Base-by-base conservation (phyloP, 148 eudicot species). In the Camellia sinensis region DNA sequence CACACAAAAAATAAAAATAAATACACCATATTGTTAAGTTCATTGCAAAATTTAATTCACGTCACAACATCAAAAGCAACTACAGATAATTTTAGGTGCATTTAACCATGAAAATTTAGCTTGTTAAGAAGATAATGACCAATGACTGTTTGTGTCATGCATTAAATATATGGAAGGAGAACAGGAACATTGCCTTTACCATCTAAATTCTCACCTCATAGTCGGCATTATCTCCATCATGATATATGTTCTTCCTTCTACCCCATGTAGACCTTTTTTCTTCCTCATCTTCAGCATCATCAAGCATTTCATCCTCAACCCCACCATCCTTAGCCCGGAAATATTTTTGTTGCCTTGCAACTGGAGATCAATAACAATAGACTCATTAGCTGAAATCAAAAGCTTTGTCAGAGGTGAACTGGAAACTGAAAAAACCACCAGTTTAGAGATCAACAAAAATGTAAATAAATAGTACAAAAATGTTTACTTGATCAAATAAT, bases 281-380 rank as follows among this genome's bases (percentile, higher is more conserved):
- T 80, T 88, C 93, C 50, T 90, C 93, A 50, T 93, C 92, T 76
- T 89, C 92, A 63, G 83, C 87, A 79, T 92, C 95, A 80, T 91
- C 97, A 68, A 82, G 81, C 82, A 80, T 80, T 66, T 90, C 99
- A 80, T 96, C 95, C 68, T 90, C 97, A 82, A 83, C 89, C 40
- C 87, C 94, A 37, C 95, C 97, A 63, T 75, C 44, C 84, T 89
- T 93, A 57, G 85, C 84, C 73, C 75, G 85, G 77, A 96, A 53
- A 84, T 80, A 85, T 79, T 88, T 91, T 45, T 86, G 89, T 66
- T 85, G 87, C 86, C 87, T 91, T 67, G 67, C 77, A 80, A 96
- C 99, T 96, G 82, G 3, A 80, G 45, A 79, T 83, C 60, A 80
- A 74, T 78, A 17, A 72, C 11, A 65, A 68, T 7, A 77, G 37